Conservation (phyloP, 768 basidiomycete genomes). For the Amanita phalloides region DNA sequence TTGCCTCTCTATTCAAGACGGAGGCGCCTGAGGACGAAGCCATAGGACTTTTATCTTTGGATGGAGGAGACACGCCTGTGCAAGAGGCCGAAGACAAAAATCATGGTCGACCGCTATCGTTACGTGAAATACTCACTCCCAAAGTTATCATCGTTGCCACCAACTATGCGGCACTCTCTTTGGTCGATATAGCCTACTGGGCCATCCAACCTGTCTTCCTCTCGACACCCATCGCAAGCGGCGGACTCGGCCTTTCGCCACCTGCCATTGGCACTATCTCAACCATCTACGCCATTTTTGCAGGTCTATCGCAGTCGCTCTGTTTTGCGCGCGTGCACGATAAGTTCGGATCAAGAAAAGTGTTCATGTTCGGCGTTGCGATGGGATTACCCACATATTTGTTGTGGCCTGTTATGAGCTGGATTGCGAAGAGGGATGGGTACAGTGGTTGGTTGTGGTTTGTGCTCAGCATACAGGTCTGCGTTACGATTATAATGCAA, state of each 20-base stretch:
- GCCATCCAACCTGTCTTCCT: conserved; percentile 55
- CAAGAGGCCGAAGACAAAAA: not conserved
- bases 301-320: conserved; percentile 43
- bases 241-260: conserved; percentile 48
- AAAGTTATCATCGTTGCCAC: conserved; percentile 38
- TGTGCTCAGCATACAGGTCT: not conserved
- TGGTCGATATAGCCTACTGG: conserved; percentile 46
- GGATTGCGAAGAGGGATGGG: not conserved
- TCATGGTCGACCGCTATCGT: conserved; percentile 20
- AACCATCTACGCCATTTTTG: conserved; percentile 37
- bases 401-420: conserved; percentile 30
- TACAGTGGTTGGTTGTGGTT: not conserved
- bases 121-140: conserved; percentile 31
- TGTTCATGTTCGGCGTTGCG: conserved; percentile 35
- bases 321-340: conserved; percentile 40
- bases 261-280: conserved; percentile 51
- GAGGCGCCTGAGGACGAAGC: no score
- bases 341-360: conserved; percentile 34
- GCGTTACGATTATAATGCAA: not conserved
- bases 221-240: conserved; percentile 48
- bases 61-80: no score
- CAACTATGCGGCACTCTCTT: conserved; percentile 44
- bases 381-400: conserved; percentile 30
- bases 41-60: no score
- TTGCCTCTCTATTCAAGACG: no score